phyloP scores from a whole-genome alignment of 805 yeast genomes.

The Wickerhamomyces chambardii region DNA sequence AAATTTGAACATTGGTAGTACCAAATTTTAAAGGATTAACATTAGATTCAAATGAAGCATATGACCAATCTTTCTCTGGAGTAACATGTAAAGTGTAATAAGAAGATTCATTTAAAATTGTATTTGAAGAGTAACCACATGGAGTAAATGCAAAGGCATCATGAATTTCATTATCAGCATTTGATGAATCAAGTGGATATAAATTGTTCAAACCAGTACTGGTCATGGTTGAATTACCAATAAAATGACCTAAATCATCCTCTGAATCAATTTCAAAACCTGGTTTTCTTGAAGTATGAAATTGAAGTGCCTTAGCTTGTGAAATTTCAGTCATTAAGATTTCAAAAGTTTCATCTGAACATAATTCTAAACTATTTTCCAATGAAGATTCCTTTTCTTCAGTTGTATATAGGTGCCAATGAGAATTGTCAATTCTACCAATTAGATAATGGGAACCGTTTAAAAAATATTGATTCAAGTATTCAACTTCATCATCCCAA shows the following conservation, averaged over 20 bases:
- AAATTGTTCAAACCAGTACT: conserved; percentile 54
- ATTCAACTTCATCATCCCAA: conserved; percentile 76
- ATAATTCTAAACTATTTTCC: conserved; percentile 4
- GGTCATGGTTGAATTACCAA: conserved; percentile 64
- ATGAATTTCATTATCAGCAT: conserved; percentile 32
- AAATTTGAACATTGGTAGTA: conserved; percentile 40
- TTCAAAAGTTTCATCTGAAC: conserved; percentile 70
- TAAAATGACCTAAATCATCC: conserved; percentile 69
- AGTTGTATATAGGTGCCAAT: conserved; percentile 83
- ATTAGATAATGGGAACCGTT: conserved; percentile 63
- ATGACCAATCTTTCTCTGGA: conserved; percentile 91
- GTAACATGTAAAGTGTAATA: conserved; percentile 89
- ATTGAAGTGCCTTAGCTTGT: conserved; percentile 44
- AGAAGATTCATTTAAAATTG: conserved; percentile 51
- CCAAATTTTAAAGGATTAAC: conserved; percentile 38
- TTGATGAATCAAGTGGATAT: conserved; percentile 18
- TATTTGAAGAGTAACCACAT: conserved; percentile 91
- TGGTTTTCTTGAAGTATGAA: conserved; percentile 41
- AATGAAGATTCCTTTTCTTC: conserved; percentile 23
- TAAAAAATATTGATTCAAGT: conserved; percentile 56
- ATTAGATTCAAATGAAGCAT: conserved; percentile 93
- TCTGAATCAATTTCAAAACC: conserved; percentile 35
- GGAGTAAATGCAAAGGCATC: conserved; percentile 92
- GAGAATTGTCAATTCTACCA: conserved; percentile 74
- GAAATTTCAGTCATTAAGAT: conserved; percentile 83